These are phyloP conservation scores for Colletotrichum zoysiae DNA, from an alignment of 2,329 filamentous ascomycete genomes.

Conservation along the genomic window DNA sequence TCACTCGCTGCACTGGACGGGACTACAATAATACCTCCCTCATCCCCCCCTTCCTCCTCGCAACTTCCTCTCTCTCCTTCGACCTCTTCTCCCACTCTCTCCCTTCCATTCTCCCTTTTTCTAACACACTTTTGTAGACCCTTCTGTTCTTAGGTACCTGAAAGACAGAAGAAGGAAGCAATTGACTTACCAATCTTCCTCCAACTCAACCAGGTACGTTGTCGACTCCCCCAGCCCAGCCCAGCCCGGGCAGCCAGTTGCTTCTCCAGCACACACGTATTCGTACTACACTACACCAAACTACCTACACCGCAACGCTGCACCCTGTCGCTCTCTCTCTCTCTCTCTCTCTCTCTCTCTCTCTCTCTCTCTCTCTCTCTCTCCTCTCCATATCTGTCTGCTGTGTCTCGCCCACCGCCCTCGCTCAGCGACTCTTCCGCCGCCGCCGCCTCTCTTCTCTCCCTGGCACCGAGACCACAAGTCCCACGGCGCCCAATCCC, in stretches of 20 bases:
- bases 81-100: slow-evolving; percentile 37
- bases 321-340: too few species aligned
- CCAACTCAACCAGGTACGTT: slow-evolving; percentile 33
- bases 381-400: too few species aligned
- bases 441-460: not conserved
- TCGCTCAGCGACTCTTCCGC: not conserved
- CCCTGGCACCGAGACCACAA: slow-evolving; percentile 3
- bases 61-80: slow-evolving; percentile 13
- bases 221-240: not conserved
- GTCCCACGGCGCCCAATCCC: slow-evolving; percentile 10
- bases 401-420: not conserved
- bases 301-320: too few species aligned
- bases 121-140: slow-evolving; percentile 34
- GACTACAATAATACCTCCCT: slow-evolving; percentile 39
- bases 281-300: not conserved
- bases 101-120: slow-evolving; percentile 41
- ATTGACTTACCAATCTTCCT: slow-evolving; percentile 34
- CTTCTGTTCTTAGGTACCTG: slow-evolving; percentile 29
- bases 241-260: not conserved
- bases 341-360: too few species aligned
- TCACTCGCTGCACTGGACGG: not conserved
- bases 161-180: slow-evolving; percentile 40
- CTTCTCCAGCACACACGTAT: too few species aligned
- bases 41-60: slow-evolving; percentile 13
- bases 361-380: too few species aligned